Base-by-base conservation (phyloP, 1,284 basidiomycete genomes). In the Apiotrichum montevideense region DNA sequence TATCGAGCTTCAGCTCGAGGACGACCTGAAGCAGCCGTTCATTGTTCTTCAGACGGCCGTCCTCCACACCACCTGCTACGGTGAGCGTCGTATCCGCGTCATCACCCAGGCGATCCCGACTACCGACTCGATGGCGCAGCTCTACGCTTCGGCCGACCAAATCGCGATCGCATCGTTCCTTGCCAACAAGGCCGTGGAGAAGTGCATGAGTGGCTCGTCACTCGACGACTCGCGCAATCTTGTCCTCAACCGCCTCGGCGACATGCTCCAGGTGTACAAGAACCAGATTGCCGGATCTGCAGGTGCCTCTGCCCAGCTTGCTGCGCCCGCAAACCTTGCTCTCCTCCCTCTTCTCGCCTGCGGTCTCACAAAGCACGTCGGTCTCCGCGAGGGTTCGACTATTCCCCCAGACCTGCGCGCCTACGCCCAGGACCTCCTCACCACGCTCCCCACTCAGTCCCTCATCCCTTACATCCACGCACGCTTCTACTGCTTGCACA, bases 11-110 rank as follows among this genome's bases (percentile, higher is more conserved):
- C 90, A 97, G 75, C 90, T 99, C 64, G 96, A 99, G 75, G 96
- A 99, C 76, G 90, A 89, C 46, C 83, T 99, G 69, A 90, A 88
- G 1, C 81, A 87, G 54, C 90, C 95, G 0, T 93, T 94, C 71
- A 92, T 98, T 48, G 94, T 98, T 21, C 83, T 98, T 75, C 96
- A 98, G 76, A 94, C 92, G 35, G 96, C 93, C 8, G 87, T 98
- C 15, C 80, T 99, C 44, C 94, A 98, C 76, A 98, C 94, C 1
- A 95, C 94, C 0, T 95, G 90, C 74, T 95, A 86, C 66, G 95
- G 89, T 66, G 96, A 98, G 79, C 85, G 96, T 46, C 85, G 96
- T 14, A 97, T 99, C 67, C 87, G 96, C 64, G 96, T 98, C 55
- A 82, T 98, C 69, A 98, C 94, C 1, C 83, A 87, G 51, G 93